phyloP scores from a whole-genome alignment of 1,139 yeast species.

The Zygosaccharomyces pseudobailii region DNA sequence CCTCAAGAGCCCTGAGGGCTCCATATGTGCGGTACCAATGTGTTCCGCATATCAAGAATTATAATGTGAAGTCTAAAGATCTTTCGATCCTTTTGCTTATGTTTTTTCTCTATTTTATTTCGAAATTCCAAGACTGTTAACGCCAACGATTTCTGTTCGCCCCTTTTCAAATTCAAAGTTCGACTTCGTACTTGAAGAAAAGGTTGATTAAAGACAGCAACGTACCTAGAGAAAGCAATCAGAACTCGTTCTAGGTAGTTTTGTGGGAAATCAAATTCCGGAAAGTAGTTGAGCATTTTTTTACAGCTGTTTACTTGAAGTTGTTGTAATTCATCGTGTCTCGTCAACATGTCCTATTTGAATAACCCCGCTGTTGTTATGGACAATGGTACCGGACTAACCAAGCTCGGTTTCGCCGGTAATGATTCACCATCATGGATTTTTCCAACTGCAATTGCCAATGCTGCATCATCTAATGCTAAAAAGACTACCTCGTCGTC shows the following conservation, averaged over 20 bases:
- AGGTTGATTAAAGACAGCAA: not conserved
- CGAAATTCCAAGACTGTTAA: not conserved
- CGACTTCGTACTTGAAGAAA: not conserved
- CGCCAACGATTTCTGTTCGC: not conserved
- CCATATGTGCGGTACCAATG: not conserved
- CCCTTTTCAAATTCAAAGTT: slow-evolving; percentile 2
- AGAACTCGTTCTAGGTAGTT: not conserved
- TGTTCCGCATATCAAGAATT: not conserved
- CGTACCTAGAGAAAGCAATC: not conserved
- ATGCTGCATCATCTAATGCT: slow-evolving; percentile 43
- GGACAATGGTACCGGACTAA: slow-evolving; percentile 93
- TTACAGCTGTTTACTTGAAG: not conserved
- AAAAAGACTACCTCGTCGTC: slow-evolving; percentile 24
- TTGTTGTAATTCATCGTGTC: not conserved
- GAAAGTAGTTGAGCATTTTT: not conserved
- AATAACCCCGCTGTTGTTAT: slow-evolving; percentile 92
- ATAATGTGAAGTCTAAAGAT: not conserved
- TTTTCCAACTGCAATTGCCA: slow-evolving; percentile 96
- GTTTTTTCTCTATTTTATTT: not conserved
- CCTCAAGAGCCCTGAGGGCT: not conserved
- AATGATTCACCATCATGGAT: slow-evolving; percentile 97
- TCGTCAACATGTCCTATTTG: slow-evolving; percentile 38
- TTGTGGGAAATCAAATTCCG: not conserved
- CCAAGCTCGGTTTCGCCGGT: slow-evolving; percentile 97
- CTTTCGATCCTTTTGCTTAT: not conserved